A percentile compares a stretch with the other conserved stretches of the same genome.
Conservation (phyloP, 371 early-diverging fungal species). For the Batrachochytrium dendrobatidis region DNA sequence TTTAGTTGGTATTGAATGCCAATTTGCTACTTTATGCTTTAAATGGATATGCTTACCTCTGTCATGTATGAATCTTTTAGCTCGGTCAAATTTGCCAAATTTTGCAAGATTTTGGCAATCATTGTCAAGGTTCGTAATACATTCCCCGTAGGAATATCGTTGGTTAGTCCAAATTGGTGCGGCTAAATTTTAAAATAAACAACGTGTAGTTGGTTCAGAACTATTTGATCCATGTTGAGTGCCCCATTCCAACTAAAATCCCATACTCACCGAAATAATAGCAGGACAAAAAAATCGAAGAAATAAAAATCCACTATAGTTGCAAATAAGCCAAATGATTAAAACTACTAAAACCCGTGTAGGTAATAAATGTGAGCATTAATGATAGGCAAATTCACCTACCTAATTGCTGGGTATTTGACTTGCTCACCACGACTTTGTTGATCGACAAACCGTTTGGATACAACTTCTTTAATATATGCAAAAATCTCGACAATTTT, state of each 20-base stretch:
- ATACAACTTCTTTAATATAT: slow-evolving; percentile 16
- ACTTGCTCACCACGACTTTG: slow-evolving; percentile 5
- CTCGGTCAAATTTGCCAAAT: slow-evolving; percentile 64
- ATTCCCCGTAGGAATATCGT: slow-evolving; percentile 55
- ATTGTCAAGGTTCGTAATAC: slow-evolving; percentile 63
- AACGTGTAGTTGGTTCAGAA: not conserved
- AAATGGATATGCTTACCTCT: slow-evolving; percentile 35
- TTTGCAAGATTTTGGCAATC: slow-evolving; percentile 75
- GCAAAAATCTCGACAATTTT: slow-evolving; percentile 24
- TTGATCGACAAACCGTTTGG: slow-evolving; percentile 13
- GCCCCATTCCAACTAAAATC: not conserved
- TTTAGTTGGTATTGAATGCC: too few species aligned
- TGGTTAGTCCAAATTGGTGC: slow-evolving; percentile 58
- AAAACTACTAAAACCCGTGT: too few species aligned
- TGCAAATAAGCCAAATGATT: too few species aligned
- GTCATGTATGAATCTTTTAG: slow-evolving; percentile 79
- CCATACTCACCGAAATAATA: slow-evolving; percentile 49
- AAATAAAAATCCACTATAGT: slow-evolving; percentile 68
- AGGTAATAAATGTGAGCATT: too few species aligned
- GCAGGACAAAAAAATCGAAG: slow-evolving; percentile 78
- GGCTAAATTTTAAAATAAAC: too few species aligned
- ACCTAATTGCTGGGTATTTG: slow-evolving; percentile 30
- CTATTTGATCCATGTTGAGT: not conserved
- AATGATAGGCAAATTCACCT: too few species aligned
- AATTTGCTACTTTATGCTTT: too few species aligned